Evolutionary conservation across 495 filamentous ascomycete genomes (phyloP).

Genomic region (Parachaetomium inaequale): DNA sequence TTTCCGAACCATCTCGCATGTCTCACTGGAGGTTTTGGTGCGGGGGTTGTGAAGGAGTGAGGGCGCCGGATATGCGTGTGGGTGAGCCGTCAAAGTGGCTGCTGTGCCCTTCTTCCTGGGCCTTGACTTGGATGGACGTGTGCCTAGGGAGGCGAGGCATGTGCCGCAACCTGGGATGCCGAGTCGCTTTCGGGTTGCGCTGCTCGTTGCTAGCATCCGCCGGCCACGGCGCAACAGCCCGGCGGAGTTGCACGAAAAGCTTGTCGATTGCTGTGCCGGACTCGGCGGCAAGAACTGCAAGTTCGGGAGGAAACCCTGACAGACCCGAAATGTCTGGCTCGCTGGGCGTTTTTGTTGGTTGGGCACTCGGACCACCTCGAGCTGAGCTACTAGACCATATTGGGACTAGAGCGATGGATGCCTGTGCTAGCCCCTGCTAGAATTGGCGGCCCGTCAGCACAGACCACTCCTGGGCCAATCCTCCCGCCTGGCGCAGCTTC

Average conservation of each 20-base stretch:
- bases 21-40: background rate
- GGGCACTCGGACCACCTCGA: background rate
- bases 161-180: background rate
- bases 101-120: background rate
- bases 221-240: background rate
- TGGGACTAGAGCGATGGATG: background rate
- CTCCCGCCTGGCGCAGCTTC: background rate
- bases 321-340: background rate
- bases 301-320: background rate
- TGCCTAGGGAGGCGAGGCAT: background rate
- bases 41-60: background rate
- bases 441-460: conserved; percentile 4
- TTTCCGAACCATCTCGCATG: background rate
- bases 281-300: background rate
- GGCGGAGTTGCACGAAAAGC: background rate
- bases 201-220: background rate
- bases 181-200: background rate
- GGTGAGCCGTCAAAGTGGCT: background rate
- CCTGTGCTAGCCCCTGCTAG: no score
- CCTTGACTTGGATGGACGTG: background rate
- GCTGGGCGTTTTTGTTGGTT: background rate
- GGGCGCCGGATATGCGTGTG: background rate
- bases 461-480: background rate
- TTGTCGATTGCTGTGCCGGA: background rate
- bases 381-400: background rate